A percentile compares a stretch with the other conserved stretches of the same genome.
Conservation (phyloP, 257 asterid genomes). For the Ballota nigra region DNA sequence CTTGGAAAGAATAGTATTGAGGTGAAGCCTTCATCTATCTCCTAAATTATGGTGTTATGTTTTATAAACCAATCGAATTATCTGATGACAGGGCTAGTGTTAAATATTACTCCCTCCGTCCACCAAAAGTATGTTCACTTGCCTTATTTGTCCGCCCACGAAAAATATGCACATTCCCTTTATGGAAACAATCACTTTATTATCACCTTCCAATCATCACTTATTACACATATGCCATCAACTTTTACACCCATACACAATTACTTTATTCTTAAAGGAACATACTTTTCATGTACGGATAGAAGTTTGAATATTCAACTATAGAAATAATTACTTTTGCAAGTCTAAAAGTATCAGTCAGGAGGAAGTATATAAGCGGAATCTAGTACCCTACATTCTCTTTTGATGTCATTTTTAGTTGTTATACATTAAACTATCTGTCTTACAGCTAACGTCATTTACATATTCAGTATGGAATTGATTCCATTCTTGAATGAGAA, state of each 20-base stretch:
- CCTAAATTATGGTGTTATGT: neutral
- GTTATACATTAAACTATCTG: neutral
- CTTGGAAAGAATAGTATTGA: slow-evolving; percentile 82
- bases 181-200: too few relatives aligned
- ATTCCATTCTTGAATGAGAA: neutral
- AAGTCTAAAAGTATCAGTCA: neutral
- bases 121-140: too few relatives aligned
- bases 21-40: slow-evolving; percentile 45
- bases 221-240: too few relatives aligned
- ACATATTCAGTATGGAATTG: neutral
- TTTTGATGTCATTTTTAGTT: neutral
- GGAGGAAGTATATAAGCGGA: neutral
- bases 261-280: too few relatives aligned
- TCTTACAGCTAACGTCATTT: neutral
- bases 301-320: slow-evolving; percentile 4
- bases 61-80: neutral
- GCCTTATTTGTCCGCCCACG: too few relatives aligned
- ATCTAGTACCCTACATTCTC: neutral
- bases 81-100: neutral
- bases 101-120: too few relatives aligned
- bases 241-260: too few relatives aligned
- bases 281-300: too few relatives aligned
- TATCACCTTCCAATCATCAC: too few relatives aligned
- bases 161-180: too few relatives aligned
- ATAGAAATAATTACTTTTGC: neutral